A percentile compares a stretch with the other conserved stretches of the same genome.
Conservation (phyloP, 345 rosid species). For the Boechera stricta region DNA sequence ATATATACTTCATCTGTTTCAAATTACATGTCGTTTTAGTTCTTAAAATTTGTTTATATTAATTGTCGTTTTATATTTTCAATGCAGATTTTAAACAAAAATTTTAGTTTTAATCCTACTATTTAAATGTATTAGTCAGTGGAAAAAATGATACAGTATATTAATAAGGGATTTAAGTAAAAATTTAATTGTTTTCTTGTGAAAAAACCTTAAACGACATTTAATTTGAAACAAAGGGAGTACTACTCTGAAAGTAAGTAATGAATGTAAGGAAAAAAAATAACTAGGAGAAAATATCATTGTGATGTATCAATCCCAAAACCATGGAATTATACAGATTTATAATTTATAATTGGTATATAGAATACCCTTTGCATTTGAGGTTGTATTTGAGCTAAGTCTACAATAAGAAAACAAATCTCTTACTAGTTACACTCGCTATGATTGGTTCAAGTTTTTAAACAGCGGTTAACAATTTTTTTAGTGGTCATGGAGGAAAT, state of each 20-base stretch:
- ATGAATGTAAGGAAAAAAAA: not conserved
- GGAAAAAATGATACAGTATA: too few species aligned
- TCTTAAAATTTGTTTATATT: too few species aligned
- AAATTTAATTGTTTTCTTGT: too few species aligned
- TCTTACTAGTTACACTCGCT: not conserved
- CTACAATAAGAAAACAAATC: not conserved
- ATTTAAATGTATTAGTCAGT: too few species aligned
- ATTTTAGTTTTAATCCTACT: too few species aligned
- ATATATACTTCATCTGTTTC: not conserved
- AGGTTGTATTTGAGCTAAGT: conserved; percentile 18
- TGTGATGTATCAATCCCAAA: conserved; percentile 17
- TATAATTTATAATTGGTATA: not conserved
- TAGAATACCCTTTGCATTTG: not conserved
- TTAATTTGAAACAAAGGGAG: too few species aligned
- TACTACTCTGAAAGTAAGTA: not conserved
- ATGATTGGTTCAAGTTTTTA: not conserved
- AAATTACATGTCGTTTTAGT: too few species aligned
- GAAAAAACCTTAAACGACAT: too few species aligned
- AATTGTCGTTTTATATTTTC: too few species aligned
- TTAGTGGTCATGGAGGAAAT: not conserved
- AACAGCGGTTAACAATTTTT: too few species aligned
- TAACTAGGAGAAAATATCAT: not conserved
- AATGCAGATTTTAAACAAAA: too few species aligned
- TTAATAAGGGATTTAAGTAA: too few species aligned
- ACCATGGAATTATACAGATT: conserved; percentile 22